Base-by-base conservation (phyloP, 2,329 filamentous ascomycete species). In the Xylariaceae sp. region DNA sequence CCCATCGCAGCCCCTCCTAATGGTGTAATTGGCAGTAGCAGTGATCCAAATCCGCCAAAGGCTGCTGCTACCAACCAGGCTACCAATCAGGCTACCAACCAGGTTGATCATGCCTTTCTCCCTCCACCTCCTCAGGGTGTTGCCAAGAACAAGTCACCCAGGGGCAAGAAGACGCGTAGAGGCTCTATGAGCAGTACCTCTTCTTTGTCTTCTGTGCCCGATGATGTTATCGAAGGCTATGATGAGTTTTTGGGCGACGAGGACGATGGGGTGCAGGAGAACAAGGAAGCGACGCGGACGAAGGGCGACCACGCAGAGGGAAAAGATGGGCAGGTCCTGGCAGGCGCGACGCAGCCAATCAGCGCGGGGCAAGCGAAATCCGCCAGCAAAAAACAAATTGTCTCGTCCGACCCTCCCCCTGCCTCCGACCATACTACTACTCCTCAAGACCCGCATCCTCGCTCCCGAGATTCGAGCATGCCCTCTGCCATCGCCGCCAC, bases 311-410 rank as follows among this genome's bases (percentile, higher is more conserved):
- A 43, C 41, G 51, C 53, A 51, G 55, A 58, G 51, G 51, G 52
- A 52, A 57, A 51, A 52, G 48, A 56, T 52, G 53, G 54, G 44
- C 55, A 54, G 50, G 56, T 51, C 53, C 53, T 52, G 52, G 54
- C 50, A 50, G 50, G 43, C 37, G 46, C 52, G 34, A 34, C 30
- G 42, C 54, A 55, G 47, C 58, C 58, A 61, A 61, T 61, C 58
- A 61, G 50, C 50, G 47, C 21, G 28, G 45, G 46, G 44, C 47
- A 55, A 42, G 50, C 52, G 53, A 58, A 57, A 60, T 51, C 56
- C 52, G 54, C 56, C 46, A 43, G 49, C 49, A 60, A 60, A 60
- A 60, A 57, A 53, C 56, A 59, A 52, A 54, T 51, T 49, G 50
- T 49, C 44, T 54, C 54, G 47, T 50, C 55, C 54, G 52, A 56